Conservation (phyloP, 1,284 basidiomycete genomes). For the Pseudozyma pruni region DNA sequence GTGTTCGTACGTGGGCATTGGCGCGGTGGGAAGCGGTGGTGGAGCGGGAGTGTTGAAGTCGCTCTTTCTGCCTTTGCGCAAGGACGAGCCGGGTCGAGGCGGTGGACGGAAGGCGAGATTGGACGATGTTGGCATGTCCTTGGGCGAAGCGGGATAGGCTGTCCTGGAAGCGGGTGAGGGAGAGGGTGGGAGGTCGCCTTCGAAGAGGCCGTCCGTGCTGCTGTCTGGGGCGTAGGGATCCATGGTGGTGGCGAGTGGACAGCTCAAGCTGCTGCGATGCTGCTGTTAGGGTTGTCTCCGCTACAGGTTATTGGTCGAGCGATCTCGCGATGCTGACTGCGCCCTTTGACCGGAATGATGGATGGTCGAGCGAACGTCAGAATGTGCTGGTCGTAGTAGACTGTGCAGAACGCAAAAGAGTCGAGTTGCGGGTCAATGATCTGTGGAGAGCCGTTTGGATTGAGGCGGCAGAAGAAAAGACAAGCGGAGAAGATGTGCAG, state of each 20-base stretch:
- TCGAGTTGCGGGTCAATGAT: too few species aligned
- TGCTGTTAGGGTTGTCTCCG: too few species aligned
- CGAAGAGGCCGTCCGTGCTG: slow-evolving; percentile 49
- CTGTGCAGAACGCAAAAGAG: too few species aligned
- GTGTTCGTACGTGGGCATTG: slow-evolving; percentile 25
- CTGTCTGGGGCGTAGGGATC: slow-evolving; percentile 35
- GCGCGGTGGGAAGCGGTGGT: slow-evolving; percentile 37
- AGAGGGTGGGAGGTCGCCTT: slow-evolving; percentile 43
- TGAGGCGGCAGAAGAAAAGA: neutral
- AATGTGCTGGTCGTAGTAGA: too few species aligned
- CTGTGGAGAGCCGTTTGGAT: too few species aligned
- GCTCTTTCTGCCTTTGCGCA: slow-evolving; percentile 51
- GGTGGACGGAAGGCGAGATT: slow-evolving; percentile 48
- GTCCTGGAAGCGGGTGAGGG: slow-evolving; percentile 41
- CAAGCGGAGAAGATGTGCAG: too few species aligned
- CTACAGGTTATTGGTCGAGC: too few species aligned
- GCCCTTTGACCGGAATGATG: too few species aligned
- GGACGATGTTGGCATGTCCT: slow-evolving; percentile 34
- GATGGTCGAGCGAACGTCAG: neutral
- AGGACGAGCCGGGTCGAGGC: slow-evolving; percentile 48
- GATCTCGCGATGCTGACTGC: too few species aligned
- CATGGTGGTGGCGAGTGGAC: slow-evolving; percentile 17
- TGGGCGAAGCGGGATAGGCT: slow-evolving; percentile 38
- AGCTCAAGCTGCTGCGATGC: slow-evolving; percentile 23
- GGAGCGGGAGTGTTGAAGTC: slow-evolving; percentile 49